A percentile compares a stretch with the other conserved stretches of the same genome.
These are phyloP conservation scores for Geotrichum carabidarum DNA, from an alignment of 1,139 yeast species.

Conservation along the genomic window DNA sequence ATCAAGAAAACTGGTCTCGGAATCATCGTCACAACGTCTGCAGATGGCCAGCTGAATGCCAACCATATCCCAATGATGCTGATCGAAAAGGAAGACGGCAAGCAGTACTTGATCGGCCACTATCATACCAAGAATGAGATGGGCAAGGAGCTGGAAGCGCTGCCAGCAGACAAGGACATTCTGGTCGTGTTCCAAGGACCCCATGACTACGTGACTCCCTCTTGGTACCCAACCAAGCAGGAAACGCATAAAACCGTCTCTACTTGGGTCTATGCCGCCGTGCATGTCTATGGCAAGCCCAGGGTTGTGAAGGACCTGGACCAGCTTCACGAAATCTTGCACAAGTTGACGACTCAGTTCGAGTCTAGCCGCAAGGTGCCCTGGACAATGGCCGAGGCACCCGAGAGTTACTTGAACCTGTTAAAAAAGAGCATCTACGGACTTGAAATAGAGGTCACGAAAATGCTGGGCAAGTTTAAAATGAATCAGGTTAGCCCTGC, in stretches of 20 bases:
- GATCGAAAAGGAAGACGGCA: conserved; percentile 41
- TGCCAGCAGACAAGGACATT: conserved; percentile 32
- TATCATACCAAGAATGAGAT: conserved; percentile 55
- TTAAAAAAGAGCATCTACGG: conserved; percentile 57
- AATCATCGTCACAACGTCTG: conserved; percentile 45
- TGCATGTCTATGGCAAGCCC: conserved; percentile 55
- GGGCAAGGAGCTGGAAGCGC: conserved; percentile 41
- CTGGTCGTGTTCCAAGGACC: conserved; percentile 53
- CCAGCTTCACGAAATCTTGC: conserved; percentile 46
- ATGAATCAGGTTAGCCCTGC: conserved; percentile 51
- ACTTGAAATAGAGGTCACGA: conserved; percentile 48
- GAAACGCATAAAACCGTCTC: conserved; percentile 62
- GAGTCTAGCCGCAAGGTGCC: conserved; percentile 42
- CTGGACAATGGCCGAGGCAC: conserved; percentile 61
- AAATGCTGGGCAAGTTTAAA: conserved; percentile 56
- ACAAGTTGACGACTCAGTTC: conserved; percentile 46
- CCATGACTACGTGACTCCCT: conserved; percentile 56
- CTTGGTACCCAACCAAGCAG: conserved; percentile 52
- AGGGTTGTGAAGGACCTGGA: conserved; percentile 38
- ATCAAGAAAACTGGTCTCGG: conserved; percentile 51
- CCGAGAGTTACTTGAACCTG: conserved; percentile 45
- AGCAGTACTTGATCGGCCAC: conserved; percentile 49
- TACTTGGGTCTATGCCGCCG: conserved; percentile 66
- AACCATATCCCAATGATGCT: conserved; percentile 58
- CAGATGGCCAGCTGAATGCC: conserved; percentile 42